These are phyloP conservation scores for Penicillium frequentans DNA, from an alignment of 2,329 filamentous ascomycete species.

Conservation along the genomic window DNA sequence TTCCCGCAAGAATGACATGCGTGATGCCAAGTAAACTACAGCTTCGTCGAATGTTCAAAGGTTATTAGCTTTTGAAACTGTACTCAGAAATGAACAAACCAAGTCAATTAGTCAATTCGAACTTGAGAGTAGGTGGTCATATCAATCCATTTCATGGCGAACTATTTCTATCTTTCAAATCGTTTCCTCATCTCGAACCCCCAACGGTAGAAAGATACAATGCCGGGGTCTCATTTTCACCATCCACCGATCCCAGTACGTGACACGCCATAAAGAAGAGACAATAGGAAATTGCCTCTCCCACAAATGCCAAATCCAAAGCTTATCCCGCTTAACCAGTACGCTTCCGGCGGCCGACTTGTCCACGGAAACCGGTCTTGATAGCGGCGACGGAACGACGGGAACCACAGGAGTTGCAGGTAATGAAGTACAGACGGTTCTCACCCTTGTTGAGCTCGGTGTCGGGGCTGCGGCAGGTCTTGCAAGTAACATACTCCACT, in stretches of 20 bases:
- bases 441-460: slow-evolving; percentile 98
- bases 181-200: slow-evolving; percentile 23
- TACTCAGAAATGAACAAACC: not conserved
- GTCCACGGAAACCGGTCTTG: slow-evolving; percentile 99
- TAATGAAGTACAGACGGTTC: slow-evolving; percentile 98
- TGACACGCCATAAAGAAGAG: slow-evolving; percentile 25
- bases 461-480: slow-evolving; percentile 92
- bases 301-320: slow-evolving; percentile 11
- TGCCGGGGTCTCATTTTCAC: slow-evolving; percentile 16
- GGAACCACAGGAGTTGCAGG: slow-evolving; percentile 83
- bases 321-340: slow-evolving; percentile 61
- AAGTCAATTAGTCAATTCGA: not conserved
- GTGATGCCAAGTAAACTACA: not conserved
- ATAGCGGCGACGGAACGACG: slow-evolving; percentile 92
- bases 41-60: not conserved
- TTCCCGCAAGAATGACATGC: not conserved
- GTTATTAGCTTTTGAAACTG: not conserved
- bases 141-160: slow-evolving; percentile 33
- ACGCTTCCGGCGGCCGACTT: slow-evolving; percentile 98
- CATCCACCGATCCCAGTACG: slow-evolving; percentile 17
- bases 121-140: slow-evolving; percentile 17
- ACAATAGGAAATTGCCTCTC: slow-evolving; percentile 16
- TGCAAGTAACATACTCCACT: slow-evolving; percentile 98
- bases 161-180: slow-evolving; percentile 26
- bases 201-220: slow-evolving; percentile 9